Conservation (phyloP, 352 stramenopile genomes). For the Phytophthora aleatoria region DNA sequence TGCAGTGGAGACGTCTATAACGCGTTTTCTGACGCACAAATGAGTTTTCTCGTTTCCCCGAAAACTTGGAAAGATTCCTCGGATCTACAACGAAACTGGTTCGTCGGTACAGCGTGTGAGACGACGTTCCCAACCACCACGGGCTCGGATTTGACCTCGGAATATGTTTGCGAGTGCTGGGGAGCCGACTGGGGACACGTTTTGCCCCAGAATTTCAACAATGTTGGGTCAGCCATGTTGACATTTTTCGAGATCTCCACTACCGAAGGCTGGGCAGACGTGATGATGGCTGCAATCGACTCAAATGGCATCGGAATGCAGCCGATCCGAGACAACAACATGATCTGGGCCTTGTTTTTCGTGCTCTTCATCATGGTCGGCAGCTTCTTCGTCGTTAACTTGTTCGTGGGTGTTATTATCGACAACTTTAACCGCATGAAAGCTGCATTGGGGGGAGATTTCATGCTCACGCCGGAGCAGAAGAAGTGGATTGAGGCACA, state of each 20-base stretch:
- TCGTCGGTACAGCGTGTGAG: conserved; percentile 44
- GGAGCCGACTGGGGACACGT: conserved; percentile 49
- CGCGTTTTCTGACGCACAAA: conserved; percentile 40
- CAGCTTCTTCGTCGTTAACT: conserved; percentile 94
- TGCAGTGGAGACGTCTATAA: conserved; percentile 78
- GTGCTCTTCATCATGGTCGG: conserved; percentile 92
- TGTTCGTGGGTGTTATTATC: conserved; percentile 95
- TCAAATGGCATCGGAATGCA: conserved; percentile 91
- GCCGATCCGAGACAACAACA: conserved; percentile 86
- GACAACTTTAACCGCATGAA: conserved; percentile 96
- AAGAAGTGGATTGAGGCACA: conserved; percentile 90
- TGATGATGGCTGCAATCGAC: conserved; percentile 93
- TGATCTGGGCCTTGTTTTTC: conserved; percentile 87
- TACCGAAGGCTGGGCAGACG: conserved; percentile 91
- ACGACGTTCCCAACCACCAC: conserved; percentile 2
- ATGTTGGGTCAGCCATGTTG: conserved; percentile 78
- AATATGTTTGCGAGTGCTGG: conserved; percentile 77
- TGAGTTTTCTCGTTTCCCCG: conserved; percentile 53
- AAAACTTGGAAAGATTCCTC: conserved; percentile 42
- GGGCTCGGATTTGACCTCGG: conserved; percentile 50
- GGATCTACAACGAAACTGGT: conserved; percentile 48
- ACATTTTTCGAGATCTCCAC: conserved; percentile 94
- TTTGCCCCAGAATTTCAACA: conserved; percentile 86
- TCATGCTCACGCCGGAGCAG: conserved; percentile 89
- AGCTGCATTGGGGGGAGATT: conserved; percentile 65